These are phyloP conservation scores for Aureobasidium sp. DNA, from an alignment of 2,329 filamentous ascomycete species.

Conservation along the genomic window DNA sequence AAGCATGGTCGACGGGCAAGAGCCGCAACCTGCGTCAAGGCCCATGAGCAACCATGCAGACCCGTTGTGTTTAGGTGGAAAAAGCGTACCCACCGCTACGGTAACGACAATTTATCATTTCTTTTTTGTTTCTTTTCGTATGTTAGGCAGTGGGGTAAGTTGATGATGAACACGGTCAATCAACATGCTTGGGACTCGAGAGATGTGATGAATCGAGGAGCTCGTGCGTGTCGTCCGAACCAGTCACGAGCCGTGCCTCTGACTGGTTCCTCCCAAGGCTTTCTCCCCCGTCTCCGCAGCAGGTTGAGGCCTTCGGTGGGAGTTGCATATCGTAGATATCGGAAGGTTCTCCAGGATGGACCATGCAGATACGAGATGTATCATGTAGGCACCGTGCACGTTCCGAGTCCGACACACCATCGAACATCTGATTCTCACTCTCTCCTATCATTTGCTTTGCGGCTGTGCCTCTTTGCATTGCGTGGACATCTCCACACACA, in stretches of 20 bases:
- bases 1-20: not conserved
- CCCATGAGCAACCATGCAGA: not conserved
- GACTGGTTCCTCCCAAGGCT: not conserved
- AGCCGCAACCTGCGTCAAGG: not conserved
- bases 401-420: constrained; percentile 4
- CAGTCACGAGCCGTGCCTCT: not conserved
- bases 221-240: not conserved
- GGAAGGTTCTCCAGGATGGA: not conserved
- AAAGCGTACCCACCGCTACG: constrained; percentile 2
- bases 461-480: not conserved
- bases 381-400: not conserved
- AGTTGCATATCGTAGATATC: not conserved
- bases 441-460: not conserved
- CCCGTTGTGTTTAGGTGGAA: not conserved
- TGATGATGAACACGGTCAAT: not conserved
- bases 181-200: not conserved
- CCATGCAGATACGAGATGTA: constrained; percentile 4
- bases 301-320: not conserved
- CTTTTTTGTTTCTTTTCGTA: not conserved
- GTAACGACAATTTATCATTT: constrained; percentile 9
- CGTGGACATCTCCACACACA: constrained; percentile 5
- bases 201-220: not conserved
- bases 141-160: not conserved
- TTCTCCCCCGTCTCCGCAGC: not conserved
- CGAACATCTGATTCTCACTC: not conserved